phyloP scores from a whole-genome alignment of 106 monocot species.

The Amphibolis antarctica region DNA sequence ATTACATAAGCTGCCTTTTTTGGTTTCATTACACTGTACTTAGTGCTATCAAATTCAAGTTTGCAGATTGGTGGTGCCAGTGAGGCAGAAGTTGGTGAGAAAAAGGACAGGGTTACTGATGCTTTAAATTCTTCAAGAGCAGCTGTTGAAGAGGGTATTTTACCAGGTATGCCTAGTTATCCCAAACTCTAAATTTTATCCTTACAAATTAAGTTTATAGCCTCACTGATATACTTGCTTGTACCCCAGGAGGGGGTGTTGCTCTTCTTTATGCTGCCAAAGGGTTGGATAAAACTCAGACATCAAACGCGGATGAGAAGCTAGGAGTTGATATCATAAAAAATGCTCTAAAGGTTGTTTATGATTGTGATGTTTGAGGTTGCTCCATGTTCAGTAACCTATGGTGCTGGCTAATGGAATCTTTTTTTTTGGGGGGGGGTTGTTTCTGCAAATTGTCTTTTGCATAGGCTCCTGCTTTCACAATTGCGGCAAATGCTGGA shows the following conservation, averaged over 20 bases:
- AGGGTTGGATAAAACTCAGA: conserved; percentile 53
- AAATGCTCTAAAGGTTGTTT: conserved; percentile 66
- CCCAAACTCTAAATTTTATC: too few relatives aligned
- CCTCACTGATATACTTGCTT: too few relatives aligned
- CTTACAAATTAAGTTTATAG: too few relatives aligned
- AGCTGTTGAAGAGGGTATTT: conserved; percentile 79
- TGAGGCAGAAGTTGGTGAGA: conserved; percentile 84
- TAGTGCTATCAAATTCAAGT: neutral
- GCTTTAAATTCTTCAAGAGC: conserved; percentile 81
- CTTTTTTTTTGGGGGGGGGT: neutral
- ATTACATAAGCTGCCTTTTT: neutral
- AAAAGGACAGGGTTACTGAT: conserved; percentile 77
- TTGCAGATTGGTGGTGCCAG: conserved; percentile 77
- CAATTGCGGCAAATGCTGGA: conserved; percentile 85
- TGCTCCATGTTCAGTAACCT: too few relatives aligned
- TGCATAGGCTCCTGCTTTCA: conserved; percentile 51
- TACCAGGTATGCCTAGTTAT: conserved; percentile 37
- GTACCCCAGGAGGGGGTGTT: conserved; percentile 64
- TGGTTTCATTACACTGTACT: neutral
- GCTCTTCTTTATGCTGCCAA: conserved; percentile 62
- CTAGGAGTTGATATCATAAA: conserved; percentile 69
- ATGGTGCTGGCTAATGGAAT: too few relatives aligned
- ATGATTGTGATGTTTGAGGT: neutral
- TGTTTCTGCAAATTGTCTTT: neutral
- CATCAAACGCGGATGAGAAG: conserved; percentile 64